phyloP scores from a whole-genome alignment of 352 stramenopile species.

The Phytophthora cryptogea region DNA sequence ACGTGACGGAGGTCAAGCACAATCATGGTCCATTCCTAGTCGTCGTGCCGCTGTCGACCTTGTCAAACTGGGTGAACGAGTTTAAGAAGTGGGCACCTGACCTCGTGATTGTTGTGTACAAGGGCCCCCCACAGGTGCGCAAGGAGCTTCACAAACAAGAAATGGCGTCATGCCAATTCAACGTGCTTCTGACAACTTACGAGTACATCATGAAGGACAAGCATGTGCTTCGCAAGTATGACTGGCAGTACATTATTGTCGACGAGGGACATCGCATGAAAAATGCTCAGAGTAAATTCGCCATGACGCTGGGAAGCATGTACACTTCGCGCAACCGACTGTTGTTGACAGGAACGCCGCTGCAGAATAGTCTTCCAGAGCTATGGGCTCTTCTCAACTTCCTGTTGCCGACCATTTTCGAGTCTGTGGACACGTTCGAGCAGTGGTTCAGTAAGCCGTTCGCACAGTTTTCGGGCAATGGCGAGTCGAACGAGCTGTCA shows the following conservation, averaged over 20 bases:
- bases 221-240: slow-evolving; percentile 86
- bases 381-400: slow-evolving; percentile 94
- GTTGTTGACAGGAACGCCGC: slow-evolving; percentile 97
- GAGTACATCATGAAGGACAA: slow-evolving; percentile 95
- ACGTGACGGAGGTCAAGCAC: slow-evolving; percentile 84
- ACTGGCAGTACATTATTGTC: slow-evolving; percentile 94
- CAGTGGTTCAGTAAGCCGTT: slow-evolving; percentile 92
- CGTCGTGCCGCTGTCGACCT: slow-evolving; percentile 95
- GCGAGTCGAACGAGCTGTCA: slow-evolving; percentile 81
- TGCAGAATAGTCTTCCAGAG: slow-evolving; percentile 97
- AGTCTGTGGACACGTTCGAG: slow-evolving; percentile 90
- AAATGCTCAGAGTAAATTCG: slow-evolving; percentile 91
- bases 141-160: slow-evolving; percentile 84
- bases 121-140: slow-evolving; percentile 74
- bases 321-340: slow-evolving; percentile 91
- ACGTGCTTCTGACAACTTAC: slow-evolving; percentile 95
- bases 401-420: slow-evolving; percentile 91
- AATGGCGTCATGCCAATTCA: slow-evolving; percentile 89
- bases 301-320: slow-evolving; percentile 82
- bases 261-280: slow-evolving; percentile 95
- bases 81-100: slow-evolving; percentile 94
- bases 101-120: slow-evolving; percentile 98
- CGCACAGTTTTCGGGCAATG: slow-evolving; percentile 75
- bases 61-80: slow-evolving; percentile 96
- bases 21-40: slow-evolving; percentile 97